phyloP scores from a whole-genome alignment of 2,329 filamentous ascomycete genomes.

The Coccinonectria pachysandricola region DNA sequence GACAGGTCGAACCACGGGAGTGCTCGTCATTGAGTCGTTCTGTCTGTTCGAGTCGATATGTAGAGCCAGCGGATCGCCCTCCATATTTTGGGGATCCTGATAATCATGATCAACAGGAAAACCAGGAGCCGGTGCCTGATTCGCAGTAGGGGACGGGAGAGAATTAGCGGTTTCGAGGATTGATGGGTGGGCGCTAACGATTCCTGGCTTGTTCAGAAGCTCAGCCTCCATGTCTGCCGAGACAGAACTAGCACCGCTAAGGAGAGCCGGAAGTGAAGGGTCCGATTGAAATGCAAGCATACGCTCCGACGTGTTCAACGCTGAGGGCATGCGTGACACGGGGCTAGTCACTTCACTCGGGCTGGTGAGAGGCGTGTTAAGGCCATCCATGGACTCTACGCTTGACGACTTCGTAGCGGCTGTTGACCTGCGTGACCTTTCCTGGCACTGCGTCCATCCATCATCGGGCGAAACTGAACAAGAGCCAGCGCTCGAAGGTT shows the following conservation, averaged over 20 bases:
- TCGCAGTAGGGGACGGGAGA: slow-evolving; percentile 41
- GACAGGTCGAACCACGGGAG: slow-evolving; percentile 16
- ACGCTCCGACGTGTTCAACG: slow-evolving; percentile 33
- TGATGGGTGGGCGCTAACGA: slow-evolving; percentile 30
- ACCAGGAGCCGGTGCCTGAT: slow-evolving; percentile 34
- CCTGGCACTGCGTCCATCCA: slow-evolving; percentile 24
- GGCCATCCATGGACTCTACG: slow-evolving; percentile 37
- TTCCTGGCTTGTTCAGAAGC: slow-evolving; percentile 40
- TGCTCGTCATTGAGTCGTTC: slow-evolving; percentile 16
- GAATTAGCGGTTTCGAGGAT: slow-evolving; percentile 43
- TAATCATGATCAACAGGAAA: slow-evolving; percentile 37
- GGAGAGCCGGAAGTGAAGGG: slow-evolving; percentile 51
- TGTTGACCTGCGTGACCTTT: slow-evolving; percentile 29
- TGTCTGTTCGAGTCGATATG: slow-evolving; percentile 15
- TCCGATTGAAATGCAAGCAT: slow-evolving; percentile 50
- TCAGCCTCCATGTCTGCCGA: slow-evolving; percentile 54
- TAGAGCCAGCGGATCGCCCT: slow-evolving; percentile 21
- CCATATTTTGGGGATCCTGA: slow-evolving; percentile 22
- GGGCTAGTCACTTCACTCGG: slow-evolving; percentile 44
- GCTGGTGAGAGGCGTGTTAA: slow-evolving; percentile 43
- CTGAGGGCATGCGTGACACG: slow-evolving; percentile 29
- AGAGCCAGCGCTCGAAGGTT: slow-evolving; percentile 4
- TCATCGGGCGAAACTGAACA: slow-evolving; percentile 33
- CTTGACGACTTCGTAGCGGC: slow-evolving; percentile 40
- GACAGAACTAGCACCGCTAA: slow-evolving; percentile 54